phyloP scores from a whole-genome alignment of 768 basidiomycete genomes.

The Ephemerocybe angulata region DNA sequence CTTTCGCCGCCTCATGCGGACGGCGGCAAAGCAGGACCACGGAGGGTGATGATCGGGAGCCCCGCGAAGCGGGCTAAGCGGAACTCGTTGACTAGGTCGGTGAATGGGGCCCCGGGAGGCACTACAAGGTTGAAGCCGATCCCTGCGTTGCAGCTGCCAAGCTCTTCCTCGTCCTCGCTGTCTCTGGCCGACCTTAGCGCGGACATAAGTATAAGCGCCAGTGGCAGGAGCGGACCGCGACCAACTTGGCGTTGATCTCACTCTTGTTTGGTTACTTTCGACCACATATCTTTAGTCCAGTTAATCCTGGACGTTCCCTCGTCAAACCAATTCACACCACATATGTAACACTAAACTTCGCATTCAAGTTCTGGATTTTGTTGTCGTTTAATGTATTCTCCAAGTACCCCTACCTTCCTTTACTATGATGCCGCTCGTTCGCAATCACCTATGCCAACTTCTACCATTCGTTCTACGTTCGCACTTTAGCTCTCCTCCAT shows the following conservation, averaged over 20 bases:
- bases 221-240: constrained; percentile 34
- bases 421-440: too few relatives aligned
- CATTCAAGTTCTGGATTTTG: not conserved
- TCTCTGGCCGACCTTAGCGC: constrained; percentile 22
- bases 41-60: constrained; percentile 44
- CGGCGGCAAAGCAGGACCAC: constrained; percentile 21
- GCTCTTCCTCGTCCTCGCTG: constrained; percentile 16
- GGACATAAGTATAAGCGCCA: constrained; percentile 46
- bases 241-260: constrained; percentile 56
- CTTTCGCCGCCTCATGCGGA: constrained; percentile 40
- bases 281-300: not conserved
- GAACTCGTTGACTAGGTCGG: constrained; percentile 46
- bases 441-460: too few relatives aligned
- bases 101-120: constrained; percentile 22
- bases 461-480: not conserved
- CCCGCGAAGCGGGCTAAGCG: constrained; percentile 61
- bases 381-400: too few relatives aligned
- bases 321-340: not conserved
- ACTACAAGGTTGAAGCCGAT: constrained; percentile 26
- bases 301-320: too few relatives aligned
- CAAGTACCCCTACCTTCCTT: too few relatives aligned
- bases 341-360: not conserved
- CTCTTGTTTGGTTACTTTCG: constrained; percentile 10
- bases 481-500: not conserved
- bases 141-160: constrained; percentile 38